Evolutionary conservation across 225 moss, liverwort and hornwort genomes (phyloP).

Genomic region (Bryoerythrophyllum caledonicum): DNA sequence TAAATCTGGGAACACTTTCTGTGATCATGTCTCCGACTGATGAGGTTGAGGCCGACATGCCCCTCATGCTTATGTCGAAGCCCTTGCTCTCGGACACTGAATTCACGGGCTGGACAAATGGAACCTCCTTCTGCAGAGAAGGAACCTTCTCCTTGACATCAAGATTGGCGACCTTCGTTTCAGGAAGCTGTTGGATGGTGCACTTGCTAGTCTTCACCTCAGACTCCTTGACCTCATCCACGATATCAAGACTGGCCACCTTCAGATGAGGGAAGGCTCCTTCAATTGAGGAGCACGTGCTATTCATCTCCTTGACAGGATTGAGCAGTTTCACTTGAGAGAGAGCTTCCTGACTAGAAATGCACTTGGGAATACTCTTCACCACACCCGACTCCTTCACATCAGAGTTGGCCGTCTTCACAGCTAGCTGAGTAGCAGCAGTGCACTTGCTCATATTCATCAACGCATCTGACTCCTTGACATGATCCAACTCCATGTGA

Average conservation of each 20-base stretch:
- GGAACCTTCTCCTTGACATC: not conserved
- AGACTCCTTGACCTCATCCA: not conserved
- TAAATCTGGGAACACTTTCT: not conserved
- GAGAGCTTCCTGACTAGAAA: too few relatives aligned
- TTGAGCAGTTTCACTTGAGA: too few relatives aligned
- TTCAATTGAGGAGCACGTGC: too few relatives aligned
- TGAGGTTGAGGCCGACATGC: conserved; percentile 7
- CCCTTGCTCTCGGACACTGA: conserved; percentile 18
- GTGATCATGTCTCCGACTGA: not conserved
- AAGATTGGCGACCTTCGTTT: not conserved
- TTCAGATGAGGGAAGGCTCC: not conserved
- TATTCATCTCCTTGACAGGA: too few relatives aligned
- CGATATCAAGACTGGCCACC: not conserved
- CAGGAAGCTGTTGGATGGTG: not conserved
- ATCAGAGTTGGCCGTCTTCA: too few relatives aligned
- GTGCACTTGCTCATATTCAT: too few relatives aligned
- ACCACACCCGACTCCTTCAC: too few relatives aligned
- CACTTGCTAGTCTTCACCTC: not conserved
- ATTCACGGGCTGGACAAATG: not conserved
- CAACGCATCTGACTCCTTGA: too few relatives aligned
- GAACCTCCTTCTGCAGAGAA: not conserved
- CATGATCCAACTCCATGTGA: too few relatives aligned
- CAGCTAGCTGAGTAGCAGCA: too few relatives aligned
- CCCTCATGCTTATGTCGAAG: conserved; percentile 16
- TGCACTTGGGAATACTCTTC: too few relatives aligned